Conservation (phyloP, 192 early-diverging fungal genomes). For the Entomortierella chlamydospora region DNA sequence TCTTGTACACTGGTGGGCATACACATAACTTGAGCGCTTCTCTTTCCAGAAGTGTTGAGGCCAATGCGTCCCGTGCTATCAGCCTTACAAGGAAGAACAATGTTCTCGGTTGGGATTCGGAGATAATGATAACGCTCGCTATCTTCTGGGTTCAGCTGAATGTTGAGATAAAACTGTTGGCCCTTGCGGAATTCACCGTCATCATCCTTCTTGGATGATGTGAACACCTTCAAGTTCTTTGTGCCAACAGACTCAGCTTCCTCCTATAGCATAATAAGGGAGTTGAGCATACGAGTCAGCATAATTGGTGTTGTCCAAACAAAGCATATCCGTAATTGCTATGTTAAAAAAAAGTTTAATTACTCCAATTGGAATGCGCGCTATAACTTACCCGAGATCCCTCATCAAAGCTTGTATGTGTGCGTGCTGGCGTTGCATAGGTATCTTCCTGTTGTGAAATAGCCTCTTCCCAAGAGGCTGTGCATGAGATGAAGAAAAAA, state of each 20-base stretch:
- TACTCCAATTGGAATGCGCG: too few relatives aligned
- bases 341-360: too few relatives aligned
- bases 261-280: slow-evolving; percentile 15
- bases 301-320: too few relatives aligned
- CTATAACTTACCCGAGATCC: slow-evolving; percentile 37
- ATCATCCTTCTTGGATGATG: slow-evolving; percentile 52
- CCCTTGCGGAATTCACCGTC: slow-evolving; percentile 55
- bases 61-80: slow-evolving; percentile 37
- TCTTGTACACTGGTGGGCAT: slow-evolving; percentile 39
- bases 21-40: slow-evolving; percentile 39
- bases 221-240: slow-evolving; percentile 43
- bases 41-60: slow-evolving; percentile 44
- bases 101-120: slow-evolving; percentile 51
- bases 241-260: slow-evolving; percentile 12
- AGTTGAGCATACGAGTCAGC: too few relatives aligned
- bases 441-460: slow-evolving; percentile 22
- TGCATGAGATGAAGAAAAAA: not conserved
- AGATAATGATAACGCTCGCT: slow-evolving; percentile 35
- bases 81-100: slow-evolving; percentile 47
- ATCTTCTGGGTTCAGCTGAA: slow-evolving; percentile 41
- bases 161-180: slow-evolving; percentile 54
- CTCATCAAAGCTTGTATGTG: slow-evolving; percentile 49
- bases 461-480: slow-evolving; percentile 54
- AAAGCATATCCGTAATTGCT: too few relatives aligned
- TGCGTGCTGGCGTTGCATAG: slow-evolving; percentile 42